Evolutionary conservation across 2,329 filamentous ascomycete species (phyloP), one percentile per base, ranked within the genome.

Genomic region (Trichoderma polysporum): DNA sequence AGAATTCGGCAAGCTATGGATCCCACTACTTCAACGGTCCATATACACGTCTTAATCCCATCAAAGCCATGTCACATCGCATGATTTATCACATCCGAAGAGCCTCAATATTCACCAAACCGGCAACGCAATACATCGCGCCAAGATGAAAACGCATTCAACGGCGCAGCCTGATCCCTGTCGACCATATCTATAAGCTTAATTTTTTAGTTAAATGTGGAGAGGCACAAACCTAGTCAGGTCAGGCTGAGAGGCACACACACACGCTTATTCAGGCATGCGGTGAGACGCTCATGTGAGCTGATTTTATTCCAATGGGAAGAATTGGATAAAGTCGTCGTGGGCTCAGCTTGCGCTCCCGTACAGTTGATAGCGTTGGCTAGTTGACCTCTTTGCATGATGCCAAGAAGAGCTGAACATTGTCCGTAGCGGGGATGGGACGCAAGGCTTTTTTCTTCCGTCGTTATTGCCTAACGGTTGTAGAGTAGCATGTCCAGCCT

Each of bases 391-490:
- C 45, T 50, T 25, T 15, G 45, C 22, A 52, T 50, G 31, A 61
- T 52, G 58, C 58, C 58, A 61, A 61, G 58, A 39, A 31, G 45
- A 61, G 58, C 58, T 61, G 58, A 61, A 61, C 6, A 37, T 37
- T n/a, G 35, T 31, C 15, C 31, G 22, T 19, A 13, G 25, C 19
- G 33, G 39, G 25, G 33, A 50, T 39, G 58, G 19, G 47, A 33
- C 58, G 39, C 33, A 29, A 29, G 17, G 58, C 31, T 19, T 35
- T 39, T 27, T 25, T 47, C n/a, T 39, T 27, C 13, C 1, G 8
- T 45, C 8, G 49, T 2, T 60, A 19, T 35, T 52, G 27, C 29
- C 41, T 6, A 49, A 15, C 8, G 2, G 2, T 33, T 12, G 2
- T 8, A 58, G 37, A 47, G 39, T 31, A 37, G 39, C 6, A 47